Percentiles rank a stretch among this genome's conserved stretches.
Evolutionary conservation across 371 early-diverging fungal species (phyloP).

Genomic region (Saksenaea oblongispora): DNA sequence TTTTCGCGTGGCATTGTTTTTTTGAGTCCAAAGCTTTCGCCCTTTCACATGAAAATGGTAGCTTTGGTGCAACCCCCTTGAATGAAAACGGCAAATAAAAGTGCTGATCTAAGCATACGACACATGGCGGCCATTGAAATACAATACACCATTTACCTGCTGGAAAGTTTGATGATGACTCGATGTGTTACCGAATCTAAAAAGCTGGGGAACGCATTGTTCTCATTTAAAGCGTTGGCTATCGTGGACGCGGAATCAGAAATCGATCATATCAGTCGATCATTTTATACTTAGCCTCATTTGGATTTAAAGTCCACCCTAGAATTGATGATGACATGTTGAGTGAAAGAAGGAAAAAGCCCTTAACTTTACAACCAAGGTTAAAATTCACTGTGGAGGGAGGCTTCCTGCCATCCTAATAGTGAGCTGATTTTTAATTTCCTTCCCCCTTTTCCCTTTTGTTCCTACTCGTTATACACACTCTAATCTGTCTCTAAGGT

Average conservation of each 20-base stretch:
- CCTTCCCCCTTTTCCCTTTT: not conserved
- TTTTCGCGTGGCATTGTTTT: slow-evolving; percentile 6
- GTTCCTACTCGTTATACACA: not conserved
- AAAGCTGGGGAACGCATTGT: slow-evolving; percentile 4
- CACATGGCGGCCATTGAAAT: not conserved
- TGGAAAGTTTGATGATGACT: slow-evolving; percentile 3
- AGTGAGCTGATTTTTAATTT: not conserved
- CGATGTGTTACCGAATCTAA: not conserved
- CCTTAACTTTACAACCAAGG: not conserved
- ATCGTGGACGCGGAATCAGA: slow-evolving; percentile 3
- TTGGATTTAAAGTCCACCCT: not conserved
- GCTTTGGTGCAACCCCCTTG: slow-evolving; percentile 3
- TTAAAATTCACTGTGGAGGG: not conserved
- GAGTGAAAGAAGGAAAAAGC: not conserved
- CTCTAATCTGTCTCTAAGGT: not conserved
- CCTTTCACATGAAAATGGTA: slow-evolving; percentile 5
- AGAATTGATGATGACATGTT: not conserved
- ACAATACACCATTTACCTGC: not conserved
- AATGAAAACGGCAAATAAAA: not conserved
- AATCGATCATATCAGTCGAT: slow-evolving; percentile 6
- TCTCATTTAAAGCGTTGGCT: slow-evolving; percentile 5
- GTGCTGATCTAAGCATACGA: slow-evolving; percentile 4
- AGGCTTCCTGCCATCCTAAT: not conserved
- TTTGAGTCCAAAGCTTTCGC: not conserved
- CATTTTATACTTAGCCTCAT: not conserved